Conservation (phyloP, 345 rosid genomes). For the Eucalyptus regnans region DNA sequence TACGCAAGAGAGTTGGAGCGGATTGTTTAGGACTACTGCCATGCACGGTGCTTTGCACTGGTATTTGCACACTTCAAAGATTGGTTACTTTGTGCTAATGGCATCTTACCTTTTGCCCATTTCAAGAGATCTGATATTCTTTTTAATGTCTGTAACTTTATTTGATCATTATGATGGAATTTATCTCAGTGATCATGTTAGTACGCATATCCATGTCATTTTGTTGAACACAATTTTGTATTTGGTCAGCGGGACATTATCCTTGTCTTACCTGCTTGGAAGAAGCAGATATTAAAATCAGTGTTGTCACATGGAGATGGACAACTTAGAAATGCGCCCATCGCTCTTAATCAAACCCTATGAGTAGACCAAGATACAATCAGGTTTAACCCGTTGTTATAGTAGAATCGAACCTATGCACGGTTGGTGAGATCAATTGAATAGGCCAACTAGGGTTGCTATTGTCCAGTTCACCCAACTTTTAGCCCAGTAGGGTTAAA, state of each 20-base stretch:
- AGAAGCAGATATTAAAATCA: background rate
- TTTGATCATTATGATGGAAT: background rate
- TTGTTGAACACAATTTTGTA: background rate
- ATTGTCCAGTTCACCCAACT: background rate
- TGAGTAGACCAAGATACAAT: background rate
- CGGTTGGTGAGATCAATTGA: background rate
- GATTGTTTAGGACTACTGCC: slow-evolving; percentile 38
- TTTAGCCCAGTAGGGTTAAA: background rate
- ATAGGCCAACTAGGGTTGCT: background rate
- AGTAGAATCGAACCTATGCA: background rate
- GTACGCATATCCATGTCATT: background rate
- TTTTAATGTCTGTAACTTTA: background rate
- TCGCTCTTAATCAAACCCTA: background rate
- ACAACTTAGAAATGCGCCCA: background rate
- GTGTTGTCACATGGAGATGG: background rate
- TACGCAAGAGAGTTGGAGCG: slow-evolving; percentile 98
- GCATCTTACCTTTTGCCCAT: background rate
- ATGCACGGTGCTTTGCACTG: background rate
- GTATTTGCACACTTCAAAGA: background rate
- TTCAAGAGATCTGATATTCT: background rate
- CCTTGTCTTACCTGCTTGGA: background rate
- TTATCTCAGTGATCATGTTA: background rate
- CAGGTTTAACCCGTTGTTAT: background rate
- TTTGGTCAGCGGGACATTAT: background rate
- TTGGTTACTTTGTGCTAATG: background rate